These are phyloP conservation scores for Pleurotus citrinopileatus DNA, from an alignment of 768 basidiomycete genomes.

Conservation along the genomic window DNA sequence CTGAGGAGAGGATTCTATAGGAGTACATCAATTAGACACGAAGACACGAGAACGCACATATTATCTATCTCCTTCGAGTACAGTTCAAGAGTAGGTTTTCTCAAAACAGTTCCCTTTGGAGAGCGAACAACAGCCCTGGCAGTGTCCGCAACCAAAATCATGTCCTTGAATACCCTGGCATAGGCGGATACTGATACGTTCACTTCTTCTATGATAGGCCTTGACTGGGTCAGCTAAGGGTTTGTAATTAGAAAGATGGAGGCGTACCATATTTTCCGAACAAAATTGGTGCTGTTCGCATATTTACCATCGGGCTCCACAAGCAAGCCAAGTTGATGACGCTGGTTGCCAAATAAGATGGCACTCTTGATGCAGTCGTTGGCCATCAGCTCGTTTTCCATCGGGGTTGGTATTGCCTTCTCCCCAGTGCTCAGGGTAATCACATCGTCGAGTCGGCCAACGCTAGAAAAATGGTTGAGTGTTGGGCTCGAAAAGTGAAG, in stretches of 20 bases:
- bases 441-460: slow-evolving; percentile 34
- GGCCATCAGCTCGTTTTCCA: slow-evolving; percentile 17
- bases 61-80: not conserved
- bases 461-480: slow-evolving; percentile 17
- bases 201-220: slow-evolving; percentile 39
- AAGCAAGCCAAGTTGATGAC: slow-evolving; percentile 29
- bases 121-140: not conserved
- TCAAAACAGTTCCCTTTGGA: not conserved
- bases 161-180: slow-evolving; percentile 49
- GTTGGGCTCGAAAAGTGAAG: slow-evolving; percentile 6
- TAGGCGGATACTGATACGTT: slow-evolving; percentile 39
- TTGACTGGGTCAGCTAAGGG: slow-evolving; percentile 14
- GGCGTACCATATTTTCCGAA: slow-evolving; percentile 19
- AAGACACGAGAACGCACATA: too few relatives aligned
- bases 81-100: not conserved
- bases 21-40: not conserved
- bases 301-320: slow-evolving; percentile 24
- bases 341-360: slow-evolving; percentile 42
- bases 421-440: slow-evolving; percentile 25
- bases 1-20: not conserved
- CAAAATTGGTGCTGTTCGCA: slow-evolving; percentile 24
- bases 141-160: slow-evolving; percentile 41
- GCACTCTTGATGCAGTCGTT: slow-evolving; percentile 23
- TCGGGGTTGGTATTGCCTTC: slow-evolving; percentile 29
- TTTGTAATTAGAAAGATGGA: too few relatives aligned